phyloP scores from a whole-genome alignment of 352 stramenopile genomes.

The Phytophthora macrochlamydospora region DNA sequence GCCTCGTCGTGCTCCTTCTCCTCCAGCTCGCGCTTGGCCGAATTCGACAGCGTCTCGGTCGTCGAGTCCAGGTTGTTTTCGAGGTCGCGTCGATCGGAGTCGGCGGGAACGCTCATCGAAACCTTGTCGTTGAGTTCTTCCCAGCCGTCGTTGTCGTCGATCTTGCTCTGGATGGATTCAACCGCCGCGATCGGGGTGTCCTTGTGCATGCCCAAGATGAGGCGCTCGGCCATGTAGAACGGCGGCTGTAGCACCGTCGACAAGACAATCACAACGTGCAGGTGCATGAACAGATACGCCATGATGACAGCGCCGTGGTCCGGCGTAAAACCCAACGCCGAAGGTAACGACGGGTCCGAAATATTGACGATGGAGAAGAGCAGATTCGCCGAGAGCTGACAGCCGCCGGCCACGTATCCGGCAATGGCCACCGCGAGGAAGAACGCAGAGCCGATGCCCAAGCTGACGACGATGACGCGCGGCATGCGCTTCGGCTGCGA shows the following conservation, averaged over 20 bases:
- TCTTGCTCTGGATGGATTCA: constrained; percentile 8
- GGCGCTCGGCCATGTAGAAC: constrained; percentile 52
- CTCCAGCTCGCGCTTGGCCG: constrained; percentile 29
- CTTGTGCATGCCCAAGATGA: constrained; percentile 52
- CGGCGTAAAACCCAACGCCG: constrained; percentile 28
- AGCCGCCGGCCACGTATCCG: constrained; percentile 44
- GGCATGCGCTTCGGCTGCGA: constrained; percentile 54
- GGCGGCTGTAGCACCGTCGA: constrained; percentile 47
- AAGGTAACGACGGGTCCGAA: constrained; percentile 21
- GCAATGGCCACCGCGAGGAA: constrained; percentile 48
- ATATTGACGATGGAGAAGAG: constrained; percentile 43
- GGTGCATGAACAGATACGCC: constrained; percentile 44
- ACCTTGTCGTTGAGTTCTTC: constrained; percentile 30
- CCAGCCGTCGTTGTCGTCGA: constrained; percentile 25
- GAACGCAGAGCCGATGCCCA: constrained; percentile 44
- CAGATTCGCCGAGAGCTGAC: constrained; percentile 45
- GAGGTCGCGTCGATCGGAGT: constrained; percentile 16
- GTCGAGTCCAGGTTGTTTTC: constrained; percentile 30
- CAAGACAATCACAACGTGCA: constrained; percentile 54
- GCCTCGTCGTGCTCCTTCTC: constrained; percentile 36
- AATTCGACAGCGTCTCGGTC: constrained; percentile 28
- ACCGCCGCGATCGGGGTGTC: constrained; percentile 3
- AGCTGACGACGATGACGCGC: constrained; percentile 45
- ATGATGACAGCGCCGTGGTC: constrained; percentile 36
- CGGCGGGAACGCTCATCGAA: constrained; percentile 14